These are phyloP conservation scores for Solanum habrochaites DNA, from an alignment of 257 asterid genomes.

Conservation along the genomic window DNA sequence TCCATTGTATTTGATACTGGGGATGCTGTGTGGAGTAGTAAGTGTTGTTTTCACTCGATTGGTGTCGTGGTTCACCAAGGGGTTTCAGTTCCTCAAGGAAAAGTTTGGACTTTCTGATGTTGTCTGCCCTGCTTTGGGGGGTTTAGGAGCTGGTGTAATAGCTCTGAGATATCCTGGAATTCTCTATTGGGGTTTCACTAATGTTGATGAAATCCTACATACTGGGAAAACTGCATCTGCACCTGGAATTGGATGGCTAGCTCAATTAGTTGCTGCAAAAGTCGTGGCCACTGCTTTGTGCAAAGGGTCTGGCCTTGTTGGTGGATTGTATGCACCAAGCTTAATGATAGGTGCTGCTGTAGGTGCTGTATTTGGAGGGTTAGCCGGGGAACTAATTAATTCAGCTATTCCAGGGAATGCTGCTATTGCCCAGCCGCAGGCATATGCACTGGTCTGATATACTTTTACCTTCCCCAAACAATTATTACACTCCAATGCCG, in stretches of 20 bases:
- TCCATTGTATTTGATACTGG: slow-evolving; percentile 88
- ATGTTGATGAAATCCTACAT: slow-evolving; percentile 90
- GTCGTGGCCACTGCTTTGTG: slow-evolving; percentile 92
- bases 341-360: slow-evolving; percentile 99
- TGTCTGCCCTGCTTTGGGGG: slow-evolving; percentile 95
- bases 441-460: slow-evolving; percentile 69
- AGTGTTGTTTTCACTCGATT: slow-evolving; percentile 79
- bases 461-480: neutral
- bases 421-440: slow-evolving; percentile 96
- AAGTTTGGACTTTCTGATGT: slow-evolving; percentile 71
- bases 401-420: slow-evolving; percentile 95
- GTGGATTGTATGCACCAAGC: slow-evolving; percentile 97
- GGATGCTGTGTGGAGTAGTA: slow-evolving; percentile 96
- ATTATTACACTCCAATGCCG: neutral
- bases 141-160: slow-evolving; percentile 93
- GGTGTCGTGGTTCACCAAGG: slow-evolving; percentile 61
- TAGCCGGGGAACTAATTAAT: slow-evolving; percentile 82
- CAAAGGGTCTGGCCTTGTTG: slow-evolving; percentile 94
- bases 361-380: slow-evolving; percentile 97
- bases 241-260: slow-evolving; percentile 94
- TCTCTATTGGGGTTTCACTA: slow-evolving; percentile 96
- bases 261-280: slow-evolving; percentile 83
- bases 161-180: slow-evolving; percentile 95
- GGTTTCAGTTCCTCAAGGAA: slow-evolving; percentile 59
- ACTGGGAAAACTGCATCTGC: slow-evolving; percentile 99